Evolutionary conservation across 129 eudicot genomes (phyloP).

Genomic region (Pseudognaphalium luteoalbum): DNA sequence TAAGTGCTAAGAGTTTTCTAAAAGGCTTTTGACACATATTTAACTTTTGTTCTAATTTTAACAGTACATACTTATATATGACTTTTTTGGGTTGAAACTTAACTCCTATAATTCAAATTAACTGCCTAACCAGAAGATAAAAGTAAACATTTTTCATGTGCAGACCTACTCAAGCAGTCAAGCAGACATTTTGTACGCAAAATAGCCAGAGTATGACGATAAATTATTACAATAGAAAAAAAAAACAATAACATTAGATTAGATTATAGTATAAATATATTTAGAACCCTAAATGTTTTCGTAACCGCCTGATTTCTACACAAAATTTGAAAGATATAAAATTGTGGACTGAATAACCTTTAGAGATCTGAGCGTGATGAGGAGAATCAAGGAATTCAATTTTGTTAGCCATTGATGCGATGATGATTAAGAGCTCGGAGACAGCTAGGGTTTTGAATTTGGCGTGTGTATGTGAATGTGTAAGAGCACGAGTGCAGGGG

Average conservation of each 20-base stretch:
- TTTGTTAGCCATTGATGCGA: constrained; percentile 5
- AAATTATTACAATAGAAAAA: neutral
- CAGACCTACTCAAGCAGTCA: neutral
- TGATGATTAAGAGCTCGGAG: too few relatives aligned
- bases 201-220: neutral
- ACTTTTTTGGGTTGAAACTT: too few relatives aligned
- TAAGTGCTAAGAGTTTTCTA: neutral
- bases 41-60: too few relatives aligned
- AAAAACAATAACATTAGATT: neutral
- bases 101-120: neutral
- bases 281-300: neutral
- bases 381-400: neutral
- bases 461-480: neutral
- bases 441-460: neutral
- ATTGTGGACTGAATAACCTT: neutral
- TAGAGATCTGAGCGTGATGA: constrained; percentile 10
- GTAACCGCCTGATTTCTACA: neutral
- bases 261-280: neutral
- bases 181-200: neutral
- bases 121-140: neutral
- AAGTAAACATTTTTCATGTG: neutral
- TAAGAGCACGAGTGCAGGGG: too few relatives aligned
- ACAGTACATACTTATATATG: neutral
- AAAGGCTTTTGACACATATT: too few relatives aligned
- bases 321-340: neutral